A percentile compares a stretch with the other conserved stretches of the same genome.
Evolutionary conservation across 1,284 basidiomycete genomes (phyloP).

Genomic region (Sanghuangporus sanghuang): DNA sequence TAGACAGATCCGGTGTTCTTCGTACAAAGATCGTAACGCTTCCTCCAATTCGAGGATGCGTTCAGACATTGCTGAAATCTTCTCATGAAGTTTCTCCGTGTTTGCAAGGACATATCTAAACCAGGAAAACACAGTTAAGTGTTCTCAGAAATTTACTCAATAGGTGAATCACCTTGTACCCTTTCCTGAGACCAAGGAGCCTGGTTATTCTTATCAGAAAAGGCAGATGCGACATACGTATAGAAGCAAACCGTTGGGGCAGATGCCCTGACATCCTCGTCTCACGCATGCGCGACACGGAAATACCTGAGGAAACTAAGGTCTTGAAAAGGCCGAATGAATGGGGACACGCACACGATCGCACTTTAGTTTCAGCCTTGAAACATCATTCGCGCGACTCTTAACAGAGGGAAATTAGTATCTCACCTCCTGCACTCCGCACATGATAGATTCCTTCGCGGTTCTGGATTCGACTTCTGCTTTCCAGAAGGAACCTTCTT

Average conservation of each 20-base stretch:
- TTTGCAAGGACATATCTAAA: constrained; percentile 19
- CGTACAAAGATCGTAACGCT: background rate
- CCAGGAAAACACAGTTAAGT: too few species aligned
- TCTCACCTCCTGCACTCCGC: background rate
- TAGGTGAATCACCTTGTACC: background rate
- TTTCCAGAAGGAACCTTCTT: background rate
- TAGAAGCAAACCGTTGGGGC: background rate
- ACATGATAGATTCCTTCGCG: background rate
- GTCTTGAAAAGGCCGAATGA: too few species aligned
- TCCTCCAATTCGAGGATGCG: constrained; percentile 9
- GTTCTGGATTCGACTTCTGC: background rate
- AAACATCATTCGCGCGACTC: too few species aligned
- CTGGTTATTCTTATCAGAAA: background rate
- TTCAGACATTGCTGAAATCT: constrained; percentile 17
- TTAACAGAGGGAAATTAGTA: background rate
- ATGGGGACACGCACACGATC: too few species aligned
- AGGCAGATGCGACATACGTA: too few species aligned
- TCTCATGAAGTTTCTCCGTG: constrained; percentile 21
- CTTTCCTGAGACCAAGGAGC: background rate
- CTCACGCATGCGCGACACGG: too few species aligned
- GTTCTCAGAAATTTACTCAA: too few species aligned
- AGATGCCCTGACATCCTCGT: background rate
- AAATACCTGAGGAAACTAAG: too few species aligned
- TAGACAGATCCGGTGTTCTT: background rate
- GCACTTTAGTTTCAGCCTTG: too few species aligned